Evolutionary conservation across 2,329 filamentous ascomycete genomes (phyloP).

Genomic region (Calycina marina): DNA sequence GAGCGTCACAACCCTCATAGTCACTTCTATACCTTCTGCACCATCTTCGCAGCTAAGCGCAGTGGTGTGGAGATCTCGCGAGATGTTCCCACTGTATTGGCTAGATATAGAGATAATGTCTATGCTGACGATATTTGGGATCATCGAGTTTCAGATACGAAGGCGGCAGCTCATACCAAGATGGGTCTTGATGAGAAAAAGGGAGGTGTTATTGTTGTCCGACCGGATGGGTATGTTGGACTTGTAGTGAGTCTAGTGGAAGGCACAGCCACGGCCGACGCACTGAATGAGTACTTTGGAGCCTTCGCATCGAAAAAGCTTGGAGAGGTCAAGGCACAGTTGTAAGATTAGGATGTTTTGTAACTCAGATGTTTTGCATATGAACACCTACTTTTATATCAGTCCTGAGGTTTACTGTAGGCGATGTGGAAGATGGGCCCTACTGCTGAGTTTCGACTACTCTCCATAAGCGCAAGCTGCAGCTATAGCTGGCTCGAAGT

Average conservation of each 20-base stretch:
- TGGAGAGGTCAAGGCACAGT: conserved; percentile 26
- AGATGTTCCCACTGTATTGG: conserved; percentile 55
- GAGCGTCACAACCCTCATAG: conserved; percentile 78
- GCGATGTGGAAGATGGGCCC: no score
- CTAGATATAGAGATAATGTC: conserved; percentile 65
- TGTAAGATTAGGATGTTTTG: conserved; percentile 23
- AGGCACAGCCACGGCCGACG: conserved; percentile 66
- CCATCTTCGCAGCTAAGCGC: conserved; percentile 56
- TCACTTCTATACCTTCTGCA: conserved; percentile 64
- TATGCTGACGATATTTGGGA: conserved; percentile 79
- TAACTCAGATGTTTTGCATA: no score
- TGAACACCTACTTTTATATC: no score
- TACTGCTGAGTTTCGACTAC: no score
- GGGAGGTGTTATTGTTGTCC: conserved; percentile 69
- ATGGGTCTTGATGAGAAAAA: conserved; percentile 62
- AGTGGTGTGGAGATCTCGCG: conserved; percentile 57
- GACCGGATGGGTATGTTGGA: conserved; percentile 79
- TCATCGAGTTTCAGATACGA: conserved; percentile 50
- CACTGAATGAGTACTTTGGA: conserved; percentile 69
- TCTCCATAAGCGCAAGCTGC: no score
- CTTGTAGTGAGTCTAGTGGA: conserved; percentile 60
- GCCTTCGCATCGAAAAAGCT: conserved; percentile 52
- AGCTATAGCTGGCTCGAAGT: no score
- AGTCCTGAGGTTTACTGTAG: no score
- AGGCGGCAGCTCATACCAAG: conserved; percentile 70